Base-by-base conservation (phyloP, 371 early-diverging fungal genomes). In the Mortierella sp. region DNA sequence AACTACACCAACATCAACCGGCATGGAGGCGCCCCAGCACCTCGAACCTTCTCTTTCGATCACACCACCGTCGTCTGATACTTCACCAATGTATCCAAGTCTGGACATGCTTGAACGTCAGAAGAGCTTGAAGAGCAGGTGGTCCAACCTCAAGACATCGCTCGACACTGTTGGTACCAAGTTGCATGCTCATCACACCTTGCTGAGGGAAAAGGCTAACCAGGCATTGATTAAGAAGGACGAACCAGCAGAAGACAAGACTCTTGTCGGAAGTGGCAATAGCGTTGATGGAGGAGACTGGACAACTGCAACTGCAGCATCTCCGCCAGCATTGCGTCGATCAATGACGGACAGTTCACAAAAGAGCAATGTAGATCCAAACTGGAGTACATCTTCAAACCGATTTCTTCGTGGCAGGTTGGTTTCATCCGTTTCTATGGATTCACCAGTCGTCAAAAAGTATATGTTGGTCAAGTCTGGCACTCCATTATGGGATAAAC, bases 81-180 rank as follows among this genome's bases (percentile, higher is more conserved):
- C 58, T 3, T 79, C 72, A 8, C 75, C 75, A 43, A 56, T 80
- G 42, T 80, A 75, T 62, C 81, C 81, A 4, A 80, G 53, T n/a
- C 40, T 68, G 7, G 62, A 53, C 10, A 80, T 80, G 75, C 64
- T 80, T 8, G 81, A 80, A 34, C 75, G 81, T 43, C 81, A 80
- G 35, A 58, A 63, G 13, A 55, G 35, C 12, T 53, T 75, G 31
- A 80, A 73, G 54, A 60, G 28, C 29, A 64, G 75, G 51, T 80
- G 81, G 81, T 75, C 81, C 2, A 61, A 26, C 40, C 75, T 80
- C 37, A 80, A 72, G 69, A 64, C 69, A 23, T 80, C 81, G 5
- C 62, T 80, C 34, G 72, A 80, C 17, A 60, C 67, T 15, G 68
- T 71, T 3, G 70, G 72, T n/a, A 34, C 66, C 31, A 71, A 65